These are phyloP conservation scores for Phialocephala sp. DNA, from an alignment of 2,329 filamentous ascomycete genomes.

Conservation along the genomic window DNA sequence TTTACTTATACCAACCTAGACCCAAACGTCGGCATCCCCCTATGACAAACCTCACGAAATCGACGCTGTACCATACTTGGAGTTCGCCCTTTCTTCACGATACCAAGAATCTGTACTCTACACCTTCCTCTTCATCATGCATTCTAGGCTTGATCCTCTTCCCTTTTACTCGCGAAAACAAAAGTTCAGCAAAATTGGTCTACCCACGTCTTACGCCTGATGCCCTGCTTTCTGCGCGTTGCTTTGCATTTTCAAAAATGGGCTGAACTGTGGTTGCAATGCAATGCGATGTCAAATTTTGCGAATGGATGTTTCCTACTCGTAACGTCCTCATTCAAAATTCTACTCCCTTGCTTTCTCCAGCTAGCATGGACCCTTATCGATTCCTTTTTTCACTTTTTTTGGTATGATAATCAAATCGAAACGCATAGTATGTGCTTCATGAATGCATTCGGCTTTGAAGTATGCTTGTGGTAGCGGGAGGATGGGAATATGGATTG, in stretches of 20 bases:
- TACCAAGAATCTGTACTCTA: slow-evolving; percentile 29
- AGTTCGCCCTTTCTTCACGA: slow-evolving; percentile 20
- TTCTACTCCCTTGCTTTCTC: slow-evolving; percentile 14
- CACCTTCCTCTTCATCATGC: slow-evolving; percentile 20
- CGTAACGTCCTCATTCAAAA: slow-evolving; percentile 12
- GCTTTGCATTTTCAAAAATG: slow-evolving; percentile 30
- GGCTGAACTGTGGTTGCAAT: slow-evolving; percentile 23
- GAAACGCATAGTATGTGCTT: slow-evolving; percentile 10
- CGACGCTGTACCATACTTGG: slow-evolving; percentile 33
- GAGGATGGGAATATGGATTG: background rate
- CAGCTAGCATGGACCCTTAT: slow-evolving; percentile 7
- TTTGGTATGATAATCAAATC: slow-evolving; percentile 18
- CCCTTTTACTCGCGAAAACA: slow-evolving; percentile 18
- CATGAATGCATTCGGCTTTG: slow-evolving; percentile 17
- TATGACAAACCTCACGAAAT: slow-evolving; percentile 14
- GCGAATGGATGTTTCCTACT: slow-evolving; percentile 15
- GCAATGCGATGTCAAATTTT: slow-evolving; percentile 14
- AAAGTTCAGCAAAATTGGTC: slow-evolving; percentile 25
- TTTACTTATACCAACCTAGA: slow-evolving; percentile 4
- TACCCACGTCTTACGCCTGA: slow-evolving; percentile 26
- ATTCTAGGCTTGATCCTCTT: slow-evolving; percentile 21
- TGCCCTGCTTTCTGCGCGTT: slow-evolving; percentile 22
- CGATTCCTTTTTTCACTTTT: slow-evolving; percentile 10
- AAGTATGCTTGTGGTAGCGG: background rate
- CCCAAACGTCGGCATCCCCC: slow-evolving; percentile 13